phyloP scores from a whole-genome alignment of 768 basidiomycete species.

The Steccherinum ochraceum region DNA sequence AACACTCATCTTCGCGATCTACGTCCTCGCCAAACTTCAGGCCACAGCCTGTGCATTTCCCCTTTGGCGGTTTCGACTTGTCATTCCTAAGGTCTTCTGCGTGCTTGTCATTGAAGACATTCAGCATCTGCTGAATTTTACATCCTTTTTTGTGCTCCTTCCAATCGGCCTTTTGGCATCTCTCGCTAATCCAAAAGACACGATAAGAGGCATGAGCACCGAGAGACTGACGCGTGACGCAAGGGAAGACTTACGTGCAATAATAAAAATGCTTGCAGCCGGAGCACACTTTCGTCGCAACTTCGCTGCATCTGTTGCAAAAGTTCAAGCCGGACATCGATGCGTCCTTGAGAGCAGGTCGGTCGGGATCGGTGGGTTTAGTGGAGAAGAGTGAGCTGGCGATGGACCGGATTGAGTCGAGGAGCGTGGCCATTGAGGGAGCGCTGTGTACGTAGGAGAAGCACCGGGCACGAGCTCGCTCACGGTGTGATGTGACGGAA shows the following conservation, averaged over 20 bases:
- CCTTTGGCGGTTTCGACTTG: slow-evolving; percentile 18
- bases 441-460: no score
- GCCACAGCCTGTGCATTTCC: slow-evolving; percentile 26
- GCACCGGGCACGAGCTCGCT: no score
- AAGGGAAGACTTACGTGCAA: slow-evolving; percentile 3
- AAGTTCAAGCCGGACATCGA: no score
- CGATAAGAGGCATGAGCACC: not conserved
- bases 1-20: slow-evolving; percentile 24
- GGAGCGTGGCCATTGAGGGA: no score
- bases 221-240: not conserved
- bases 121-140: slow-evolving; percentile 27
- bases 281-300: no score
- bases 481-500: no score
- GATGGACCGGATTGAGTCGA: no score
- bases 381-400: no score
- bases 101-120: no score
- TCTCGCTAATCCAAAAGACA: slow-evolving; percentile 10
- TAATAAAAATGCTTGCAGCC: not conserved
- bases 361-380: no score
- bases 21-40: slow-evolving; percentile 18
- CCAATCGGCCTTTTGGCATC: slow-evolving; percentile 26
- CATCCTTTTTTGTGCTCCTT: slow-evolving; percentile 28
- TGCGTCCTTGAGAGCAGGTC: no score
- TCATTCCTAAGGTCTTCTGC: slow-evolving; percentile 13
- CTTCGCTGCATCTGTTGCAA: no score